Evolutionary conservation across 2,329 filamentous ascomycete genomes (phyloP).

Genomic region (Periconia sp.): DNA sequence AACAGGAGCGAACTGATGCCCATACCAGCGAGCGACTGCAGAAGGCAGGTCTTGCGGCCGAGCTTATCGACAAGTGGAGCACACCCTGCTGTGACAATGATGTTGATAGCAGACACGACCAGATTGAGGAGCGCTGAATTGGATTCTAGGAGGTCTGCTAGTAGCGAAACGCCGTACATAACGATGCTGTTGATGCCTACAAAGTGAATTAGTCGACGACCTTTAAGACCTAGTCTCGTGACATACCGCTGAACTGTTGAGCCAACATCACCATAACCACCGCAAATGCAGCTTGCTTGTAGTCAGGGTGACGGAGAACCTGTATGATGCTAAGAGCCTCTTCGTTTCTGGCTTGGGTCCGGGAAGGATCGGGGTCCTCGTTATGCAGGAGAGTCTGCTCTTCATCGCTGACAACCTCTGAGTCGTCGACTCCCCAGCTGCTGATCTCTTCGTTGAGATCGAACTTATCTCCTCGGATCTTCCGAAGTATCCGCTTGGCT

Average conservation of each 20-base stretch:
- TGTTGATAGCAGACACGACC: constrained; percentile 83
- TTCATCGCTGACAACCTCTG: constrained; percentile 55
- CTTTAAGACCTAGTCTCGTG: neutral
- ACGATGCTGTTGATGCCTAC: constrained; percentile 88
- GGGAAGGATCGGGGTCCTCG: constrained; percentile 32
- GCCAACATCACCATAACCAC: constrained; percentile 93
- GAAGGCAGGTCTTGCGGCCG: constrained; percentile 83
- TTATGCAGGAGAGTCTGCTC: constrained; percentile 71
- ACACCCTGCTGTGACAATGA: constrained; percentile 79
- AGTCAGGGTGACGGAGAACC: constrained; percentile 70
- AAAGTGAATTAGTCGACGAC: neutral
- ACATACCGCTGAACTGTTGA: constrained; percentile 78
- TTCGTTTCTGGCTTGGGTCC: constrained; percentile 37
- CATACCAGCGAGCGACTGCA: constrained; percentile 85
- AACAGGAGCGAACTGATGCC: constrained; percentile 77
- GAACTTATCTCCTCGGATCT: constrained; percentile 72
- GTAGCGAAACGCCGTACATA: constrained; percentile 95
- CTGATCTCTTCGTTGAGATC: constrained; percentile 77
- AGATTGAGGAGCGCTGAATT: constrained; percentile 86
- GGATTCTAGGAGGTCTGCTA: constrained; percentile 79
- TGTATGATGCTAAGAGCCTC: constrained; percentile 52
- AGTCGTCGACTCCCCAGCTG: constrained; percentile 48
- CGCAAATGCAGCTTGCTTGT: constrained; percentile 82
- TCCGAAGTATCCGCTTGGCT: constrained; percentile 73
- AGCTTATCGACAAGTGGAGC: constrained; percentile 86